Conservation (phyloP, 2,329 filamentous ascomycete species). For the Whalleya microplaca region DNA sequence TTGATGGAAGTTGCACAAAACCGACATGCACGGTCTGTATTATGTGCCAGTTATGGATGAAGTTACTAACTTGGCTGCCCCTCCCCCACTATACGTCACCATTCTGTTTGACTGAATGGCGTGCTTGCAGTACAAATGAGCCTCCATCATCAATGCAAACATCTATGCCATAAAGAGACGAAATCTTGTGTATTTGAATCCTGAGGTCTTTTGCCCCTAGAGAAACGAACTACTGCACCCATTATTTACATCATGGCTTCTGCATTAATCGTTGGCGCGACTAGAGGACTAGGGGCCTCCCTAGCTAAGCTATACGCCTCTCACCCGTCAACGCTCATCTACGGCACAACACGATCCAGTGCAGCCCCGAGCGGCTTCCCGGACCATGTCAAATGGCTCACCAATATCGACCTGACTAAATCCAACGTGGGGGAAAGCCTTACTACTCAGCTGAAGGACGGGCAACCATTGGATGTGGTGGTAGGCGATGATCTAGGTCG, state of each 20-base stretch:
- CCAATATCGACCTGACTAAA: constrained; percentile 58
- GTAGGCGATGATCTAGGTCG: constrained; percentile 38
- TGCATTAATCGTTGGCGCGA: constrained; percentile 69
- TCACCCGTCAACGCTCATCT: constrained; percentile 52
- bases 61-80: no score
- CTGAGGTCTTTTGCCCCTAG: no score
- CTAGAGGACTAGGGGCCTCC: constrained; percentile 67
- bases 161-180: background rate
- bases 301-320: constrained; percentile 62
- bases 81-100: background rate
- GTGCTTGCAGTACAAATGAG: background rate
- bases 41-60: no score
- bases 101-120: background rate
- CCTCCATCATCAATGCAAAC: background rate
- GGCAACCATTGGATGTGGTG: constrained; percentile 47
- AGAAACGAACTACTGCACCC: no score
- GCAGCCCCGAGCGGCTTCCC: constrained; percentile 47
- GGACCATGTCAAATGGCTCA: constrained; percentile 58
- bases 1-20: no score
- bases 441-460: constrained; percentile 45
- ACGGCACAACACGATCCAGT: constrained; percentile 60
- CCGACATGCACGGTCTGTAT: no score
- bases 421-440: constrained; percentile 52
- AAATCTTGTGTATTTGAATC: no score
- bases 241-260: constrained; percentile 37